Evolutionary conservation across 306 rosid species (phyloP).

Genomic region (Trifolium repens): DNA sequence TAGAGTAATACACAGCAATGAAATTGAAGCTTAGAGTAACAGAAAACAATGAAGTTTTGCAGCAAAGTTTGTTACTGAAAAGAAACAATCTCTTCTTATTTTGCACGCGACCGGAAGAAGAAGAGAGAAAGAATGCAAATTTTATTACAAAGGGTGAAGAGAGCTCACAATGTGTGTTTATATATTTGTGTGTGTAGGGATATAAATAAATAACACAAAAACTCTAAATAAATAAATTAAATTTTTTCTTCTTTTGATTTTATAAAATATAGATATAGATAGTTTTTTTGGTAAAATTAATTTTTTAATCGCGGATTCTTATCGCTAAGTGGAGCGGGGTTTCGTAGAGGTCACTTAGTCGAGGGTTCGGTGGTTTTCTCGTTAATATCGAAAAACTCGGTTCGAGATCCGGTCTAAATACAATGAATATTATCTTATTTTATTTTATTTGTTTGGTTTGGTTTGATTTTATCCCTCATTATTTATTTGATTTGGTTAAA

Average conservation of each 20-base stretch:
- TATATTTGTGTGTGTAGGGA: slow-evolving; percentile 32
- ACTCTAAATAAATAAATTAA: no score
- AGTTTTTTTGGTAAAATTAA: no score
- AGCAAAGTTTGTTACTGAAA: slow-evolving; percentile 36
- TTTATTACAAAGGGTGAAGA: slow-evolving; percentile 33
- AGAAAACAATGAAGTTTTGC: slow-evolving; percentile 35
- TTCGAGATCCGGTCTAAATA: no score
- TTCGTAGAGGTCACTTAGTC: no score
- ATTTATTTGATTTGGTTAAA: no score
- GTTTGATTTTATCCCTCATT: background rate
- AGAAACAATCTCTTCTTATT: background rate
- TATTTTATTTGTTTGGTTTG: background rate
- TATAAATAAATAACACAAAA: no score
- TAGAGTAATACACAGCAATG: slow-evolving; percentile 17
- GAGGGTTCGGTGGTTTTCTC: no score
- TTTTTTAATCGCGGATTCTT: no score
- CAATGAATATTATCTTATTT: background rate
- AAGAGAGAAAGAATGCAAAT: slow-evolving; percentile 26
- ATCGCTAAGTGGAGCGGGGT: no score
- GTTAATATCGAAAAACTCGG: no score
- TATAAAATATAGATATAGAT: no score
- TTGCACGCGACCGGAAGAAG: slow-evolving; percentile 31
- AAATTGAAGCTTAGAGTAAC: slow-evolving; percentile 39
- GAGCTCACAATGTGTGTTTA: slow-evolving; percentile 43
- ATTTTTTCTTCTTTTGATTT: no score